phyloP scores from a whole-genome alignment of 2,329 filamentous ascomycete species.

The Colletotrichum orbiculare region DNA sequence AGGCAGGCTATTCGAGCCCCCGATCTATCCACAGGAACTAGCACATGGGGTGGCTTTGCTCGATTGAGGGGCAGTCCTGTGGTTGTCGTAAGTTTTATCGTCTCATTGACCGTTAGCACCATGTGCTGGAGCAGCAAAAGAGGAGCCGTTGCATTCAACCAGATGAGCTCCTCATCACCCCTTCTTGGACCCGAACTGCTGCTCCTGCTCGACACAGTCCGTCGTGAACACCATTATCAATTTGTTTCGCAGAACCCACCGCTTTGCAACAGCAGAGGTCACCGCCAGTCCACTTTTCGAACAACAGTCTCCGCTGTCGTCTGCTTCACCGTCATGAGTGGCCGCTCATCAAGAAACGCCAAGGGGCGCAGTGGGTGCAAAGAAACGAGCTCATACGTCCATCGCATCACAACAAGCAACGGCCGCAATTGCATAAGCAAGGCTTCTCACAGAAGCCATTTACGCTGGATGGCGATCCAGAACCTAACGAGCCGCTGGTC shows the following conservation, averaged over 20 bases:
- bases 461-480: conserved; percentile 24
- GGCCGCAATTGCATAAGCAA: conserved; percentile 13
- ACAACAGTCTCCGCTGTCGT: conserved; percentile 9
- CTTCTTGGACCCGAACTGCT: neutral
- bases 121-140: neutral
- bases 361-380: too few species aligned
- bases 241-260: too few species aligned
- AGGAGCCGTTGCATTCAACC: conserved; percentile 6
- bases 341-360: too few species aligned
- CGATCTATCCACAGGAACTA: neutral
- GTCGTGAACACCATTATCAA: too few species aligned
- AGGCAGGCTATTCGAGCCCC: neutral
- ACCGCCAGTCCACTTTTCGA: conserved; percentile 15
- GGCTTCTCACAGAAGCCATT: neutral
- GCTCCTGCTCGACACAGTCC: neutral
- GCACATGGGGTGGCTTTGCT: conserved; percentile 6
- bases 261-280: conserved; percentile 19
- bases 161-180: too few species aligned
- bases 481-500: conserved; percentile 7
- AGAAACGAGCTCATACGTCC: conserved; percentile 15
- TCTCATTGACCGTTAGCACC: neutral
- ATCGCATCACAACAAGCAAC: neutral
- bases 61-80: neutral
- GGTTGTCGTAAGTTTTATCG: conserved; percentile 24
- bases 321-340: neutral